A percentile compares a stretch with the other conserved stretches of the same genome.
phyloP scores from a whole-genome alignment of 139 green algal genomes.

The Coelastrella sp. region DNA sequence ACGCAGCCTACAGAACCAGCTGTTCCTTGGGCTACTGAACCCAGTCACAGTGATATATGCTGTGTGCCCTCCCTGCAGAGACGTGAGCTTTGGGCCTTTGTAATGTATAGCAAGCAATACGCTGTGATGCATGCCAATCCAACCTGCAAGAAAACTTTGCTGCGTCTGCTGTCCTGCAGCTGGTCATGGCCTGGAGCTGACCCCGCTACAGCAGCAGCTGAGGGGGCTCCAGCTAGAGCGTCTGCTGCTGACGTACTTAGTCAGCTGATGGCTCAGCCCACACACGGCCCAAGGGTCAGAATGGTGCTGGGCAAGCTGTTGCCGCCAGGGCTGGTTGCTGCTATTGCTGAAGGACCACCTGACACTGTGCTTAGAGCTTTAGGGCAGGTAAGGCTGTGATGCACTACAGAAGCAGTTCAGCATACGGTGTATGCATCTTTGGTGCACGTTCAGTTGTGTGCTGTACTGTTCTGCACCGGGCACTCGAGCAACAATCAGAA shows the following conservation, averaged over 20 bases:
- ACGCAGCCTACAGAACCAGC: no score
- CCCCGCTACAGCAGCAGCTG: slow-evolving; percentile 2
- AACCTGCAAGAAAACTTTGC: background rate
- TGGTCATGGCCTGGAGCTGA: slow-evolving; percentile 32
- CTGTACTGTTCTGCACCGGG: no score
- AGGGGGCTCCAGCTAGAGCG: slow-evolving; percentile 49
- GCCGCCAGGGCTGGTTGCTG: slow-evolving; percentile 83
- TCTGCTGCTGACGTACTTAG: slow-evolving; percentile 77
- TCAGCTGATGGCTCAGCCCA: slow-evolving; percentile 69
- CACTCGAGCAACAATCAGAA: no score
- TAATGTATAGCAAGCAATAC: background rate
- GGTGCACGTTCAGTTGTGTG: no score
- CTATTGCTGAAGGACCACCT: slow-evolving; percentile 71
- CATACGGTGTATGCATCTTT: no score
- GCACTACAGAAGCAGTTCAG: no score
- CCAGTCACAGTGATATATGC: no score
- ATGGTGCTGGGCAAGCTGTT: slow-evolving; percentile 82
- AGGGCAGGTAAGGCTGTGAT: slow-evolving; percentile 1
- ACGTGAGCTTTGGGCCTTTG: background rate
- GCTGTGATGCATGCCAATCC: background rate
- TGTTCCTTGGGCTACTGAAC: no score
- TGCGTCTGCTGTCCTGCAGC: background rate
- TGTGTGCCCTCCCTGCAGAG: no score
- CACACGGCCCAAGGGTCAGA: slow-evolving; percentile 78
- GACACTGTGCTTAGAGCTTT: slow-evolving; percentile 52